phyloP scores from a whole-genome alignment of 1,284 basidiomycete genomes.

The Jaminaea rosea region DNA sequence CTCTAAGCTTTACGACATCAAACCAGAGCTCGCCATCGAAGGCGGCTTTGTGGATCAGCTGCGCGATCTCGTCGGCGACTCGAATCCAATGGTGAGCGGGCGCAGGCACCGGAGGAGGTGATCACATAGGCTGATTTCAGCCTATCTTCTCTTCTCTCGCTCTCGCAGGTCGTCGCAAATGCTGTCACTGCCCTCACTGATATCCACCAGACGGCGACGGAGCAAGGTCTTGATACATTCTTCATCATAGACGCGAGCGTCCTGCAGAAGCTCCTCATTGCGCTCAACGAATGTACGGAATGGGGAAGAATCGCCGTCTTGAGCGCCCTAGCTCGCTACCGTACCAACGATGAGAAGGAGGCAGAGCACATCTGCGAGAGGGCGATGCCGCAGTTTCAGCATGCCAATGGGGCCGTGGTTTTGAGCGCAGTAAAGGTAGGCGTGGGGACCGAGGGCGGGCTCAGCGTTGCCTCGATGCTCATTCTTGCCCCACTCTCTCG shows the following conservation, averaged over 20 bases:
- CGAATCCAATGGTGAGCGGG: slow-evolving; percentile 76
- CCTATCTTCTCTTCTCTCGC: slow-evolving; percentile 10
- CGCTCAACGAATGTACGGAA: slow-evolving; percentile 95
- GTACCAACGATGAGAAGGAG: slow-evolving; percentile 70
- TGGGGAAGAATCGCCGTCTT: slow-evolving; percentile 94
- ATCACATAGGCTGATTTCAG: background rate
- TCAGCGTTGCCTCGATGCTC: background rate
- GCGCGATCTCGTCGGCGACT: slow-evolving; percentile 77
- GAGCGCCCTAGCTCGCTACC: slow-evolving; percentile 74
- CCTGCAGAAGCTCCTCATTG: slow-evolving; percentile 82
- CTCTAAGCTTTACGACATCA: slow-evolving; percentile 91
- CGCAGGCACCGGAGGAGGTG: background rate
- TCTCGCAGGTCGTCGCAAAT: slow-evolving; percentile 68
- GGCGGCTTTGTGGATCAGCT: slow-evolving; percentile 86
- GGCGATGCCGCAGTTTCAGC: slow-evolving; percentile 96
- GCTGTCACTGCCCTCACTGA: slow-evolving; percentile 86
- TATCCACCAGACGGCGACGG: slow-evolving; percentile 59
- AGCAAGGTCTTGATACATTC: slow-evolving; percentile 51
- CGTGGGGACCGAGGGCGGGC: background rate
- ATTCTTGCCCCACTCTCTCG: background rate
- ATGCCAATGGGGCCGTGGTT: slow-evolving; percentile 88
- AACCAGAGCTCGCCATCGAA: slow-evolving; percentile 86
- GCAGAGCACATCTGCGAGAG: slow-evolving; percentile 97
- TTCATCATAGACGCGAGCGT: slow-evolving; percentile 74
- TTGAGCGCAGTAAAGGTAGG: slow-evolving; percentile 82